Conservation (phyloP, 345 rosid species). For the Salix exigua region DNA sequence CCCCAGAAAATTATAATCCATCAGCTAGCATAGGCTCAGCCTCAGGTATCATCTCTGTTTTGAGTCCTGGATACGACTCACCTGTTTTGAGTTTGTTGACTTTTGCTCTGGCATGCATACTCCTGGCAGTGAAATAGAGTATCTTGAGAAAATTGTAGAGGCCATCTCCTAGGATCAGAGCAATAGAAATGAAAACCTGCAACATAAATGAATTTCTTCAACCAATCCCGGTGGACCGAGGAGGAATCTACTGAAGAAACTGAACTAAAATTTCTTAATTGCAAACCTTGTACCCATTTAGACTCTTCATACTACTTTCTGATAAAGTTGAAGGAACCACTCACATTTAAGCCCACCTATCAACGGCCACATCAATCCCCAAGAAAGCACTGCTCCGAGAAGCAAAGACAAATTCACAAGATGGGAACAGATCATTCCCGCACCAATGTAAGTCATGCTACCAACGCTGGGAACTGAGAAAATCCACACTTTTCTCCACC, state of each 20-base stretch:
- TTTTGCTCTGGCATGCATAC: constrained; percentile 37
- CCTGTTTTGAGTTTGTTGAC: constrained; percentile 35
- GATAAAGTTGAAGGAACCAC: constrained; percentile 58
- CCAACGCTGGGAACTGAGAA: constrained; percentile 74
- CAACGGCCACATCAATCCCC: constrained; percentile 97
- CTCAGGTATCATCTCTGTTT: not conserved
- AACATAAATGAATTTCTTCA: not conserved
- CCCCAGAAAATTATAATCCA: not conserved
- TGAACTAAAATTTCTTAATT: not conserved
- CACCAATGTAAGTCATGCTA: constrained; percentile 83
- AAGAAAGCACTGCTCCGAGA: constrained; percentile 79
- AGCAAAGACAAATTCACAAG: constrained; percentile 83
- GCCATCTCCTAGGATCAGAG: constrained; percentile 87
- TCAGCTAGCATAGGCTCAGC: not conserved
- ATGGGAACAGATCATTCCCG: constrained; percentile 96
- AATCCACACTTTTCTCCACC: constrained; percentile 73
- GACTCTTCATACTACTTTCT: constrained; percentile 78
- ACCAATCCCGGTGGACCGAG: no score
- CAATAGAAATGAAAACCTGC: constrained; percentile 82
- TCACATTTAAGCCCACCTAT: constrained; percentile 60
- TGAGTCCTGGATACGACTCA: constrained; percentile 10
- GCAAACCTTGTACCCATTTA: constrained; percentile 78
- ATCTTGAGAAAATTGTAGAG: constrained; percentile 89
- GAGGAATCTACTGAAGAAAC: not conserved
- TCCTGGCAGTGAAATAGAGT: constrained; percentile 48